Evolutionary conservation across 306 rosid genomes (phyloP).

Genomic region (Rosa multiflora): DNA sequence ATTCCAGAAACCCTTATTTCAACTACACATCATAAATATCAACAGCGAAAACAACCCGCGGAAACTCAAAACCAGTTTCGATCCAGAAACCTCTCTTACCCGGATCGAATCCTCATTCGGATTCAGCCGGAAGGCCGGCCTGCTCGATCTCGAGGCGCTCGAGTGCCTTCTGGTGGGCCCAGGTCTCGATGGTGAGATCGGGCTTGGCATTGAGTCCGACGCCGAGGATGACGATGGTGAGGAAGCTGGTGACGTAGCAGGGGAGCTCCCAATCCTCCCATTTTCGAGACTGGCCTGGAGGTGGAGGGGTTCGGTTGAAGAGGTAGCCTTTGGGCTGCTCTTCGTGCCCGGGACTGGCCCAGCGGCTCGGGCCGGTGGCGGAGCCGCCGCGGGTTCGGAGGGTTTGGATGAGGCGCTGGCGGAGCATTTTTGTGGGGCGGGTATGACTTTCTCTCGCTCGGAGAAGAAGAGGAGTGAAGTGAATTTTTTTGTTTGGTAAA

Average conservation of each 20-base stretch:
- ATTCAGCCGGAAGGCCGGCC: conserved; percentile 34
- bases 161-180: conserved; percentile 98
- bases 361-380: conserved; percentile 59
- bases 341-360: conserved; percentile 87
- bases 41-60: conserved; percentile 16
- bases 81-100: conserved; percentile 28
- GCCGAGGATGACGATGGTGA: conserved; percentile 94
- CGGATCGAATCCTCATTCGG: conserved; percentile 39
- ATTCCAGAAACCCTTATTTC: conserved; percentile 30
- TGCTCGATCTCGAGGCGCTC: conserved; percentile 83
- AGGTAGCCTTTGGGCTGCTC: conserved; percentile 77
- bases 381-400: conserved; percentile 77
- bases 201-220: conserved; percentile 99
- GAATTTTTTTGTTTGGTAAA: background rate
- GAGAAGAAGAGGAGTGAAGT: background rate
- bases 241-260: conserved; percentile 95
- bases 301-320: conserved; percentile 72
- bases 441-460: conserved; percentile 8
- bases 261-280: conserved; percentile 99
- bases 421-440: conserved; percentile 58
- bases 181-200: conserved; percentile 93
- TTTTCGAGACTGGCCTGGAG: conserved; percentile 78
- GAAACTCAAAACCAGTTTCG: conserved; percentile 12
- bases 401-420: conserved; percentile 58
- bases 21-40: conserved; percentile 25